These are phyloP conservation scores for Boechera stricta DNA, from an alignment of 345 rosid genomes.

Conservation along the genomic window DNA sequence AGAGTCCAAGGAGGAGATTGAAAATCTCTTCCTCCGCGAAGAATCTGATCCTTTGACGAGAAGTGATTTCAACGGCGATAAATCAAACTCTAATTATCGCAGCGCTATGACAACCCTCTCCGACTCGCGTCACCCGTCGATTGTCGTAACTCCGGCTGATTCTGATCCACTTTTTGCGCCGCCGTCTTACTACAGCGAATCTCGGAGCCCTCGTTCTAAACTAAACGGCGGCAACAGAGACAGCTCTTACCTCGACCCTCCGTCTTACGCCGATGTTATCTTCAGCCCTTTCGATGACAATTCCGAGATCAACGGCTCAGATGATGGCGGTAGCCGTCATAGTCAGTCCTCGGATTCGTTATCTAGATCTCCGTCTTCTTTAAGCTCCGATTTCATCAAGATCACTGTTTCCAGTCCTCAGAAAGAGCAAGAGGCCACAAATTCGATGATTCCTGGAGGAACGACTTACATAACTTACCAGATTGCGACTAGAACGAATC, in stretches of 20 bases:
- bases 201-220: conserved; percentile 37
- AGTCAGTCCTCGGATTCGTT: conserved; percentile 52
- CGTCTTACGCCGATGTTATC: conserved; percentile 84
- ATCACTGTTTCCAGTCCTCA: conserved; percentile 89
- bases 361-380: conserved; percentile 66
- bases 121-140: conserved; percentile 61
- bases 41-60: conserved; percentile 43
- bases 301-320: conserved; percentile 64
- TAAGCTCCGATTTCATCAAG: conserved; percentile 60
- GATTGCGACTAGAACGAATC: conserved; percentile 83
- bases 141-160: conserved; percentile 56
- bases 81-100: conserved; percentile 57
- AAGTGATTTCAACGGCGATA: conserved; percentile 33
- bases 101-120: conserved; percentile 69
- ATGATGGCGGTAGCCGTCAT: conserved; percentile 48
- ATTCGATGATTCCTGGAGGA: conserved; percentile 74
- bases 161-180: conserved; percentile 78
- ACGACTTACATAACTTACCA: conserved; percentile 71
- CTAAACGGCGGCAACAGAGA: conserved; percentile 41
- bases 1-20: conserved; percentile 75
- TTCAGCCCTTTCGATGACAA: conserved; percentile 80
- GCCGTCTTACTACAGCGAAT: background rate
- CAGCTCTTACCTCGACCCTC: conserved; percentile 82
- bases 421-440: conserved; percentile 79
- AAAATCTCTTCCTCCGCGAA: conserved; percentile 60